Evolutionary conservation across 768 basidiomycete species (phyloP), one percentile per base, ranked within the genome.

Genomic region (Podaxis mareebaensis): DNA sequence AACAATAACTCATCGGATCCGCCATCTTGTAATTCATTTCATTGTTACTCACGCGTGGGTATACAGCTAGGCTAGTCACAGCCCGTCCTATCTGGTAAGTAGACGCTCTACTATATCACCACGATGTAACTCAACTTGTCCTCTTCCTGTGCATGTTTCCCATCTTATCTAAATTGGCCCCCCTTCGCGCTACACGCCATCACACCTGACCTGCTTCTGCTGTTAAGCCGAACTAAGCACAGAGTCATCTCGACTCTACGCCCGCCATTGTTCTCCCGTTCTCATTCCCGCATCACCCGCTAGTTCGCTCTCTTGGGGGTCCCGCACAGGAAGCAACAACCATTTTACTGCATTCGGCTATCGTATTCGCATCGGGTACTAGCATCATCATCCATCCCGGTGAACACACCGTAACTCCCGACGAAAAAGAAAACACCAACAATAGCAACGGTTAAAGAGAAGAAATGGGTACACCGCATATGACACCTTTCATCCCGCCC

Each of bases 401-500:
- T 11, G 10, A 8, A 8, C 48, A n/a, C 48, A 22, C 22, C 20
- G 4, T 11, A 20, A 22, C 10, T 28, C 20, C 42, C 42, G n/a
- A 15, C 42, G 15, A 44, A n/a, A 44, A 44, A 15, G 28, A 56
- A 49, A 49, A 59, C 20, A 38, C 44, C 11, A 24, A 26, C 33
- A 30, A 28, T 24, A 33, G 54, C 20, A 20, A 15, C 26, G 7
- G 12, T 33, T 26, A 36, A 33, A 22, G 26, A 48, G 7, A 36
- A 30, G 36, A 40, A 46, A 24, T 8, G 13, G 17, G 3, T 13
- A 40, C 53, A 63, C 59, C 20, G 15, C 58, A 57, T 10, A 48
- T 17, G 5, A 64, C 64, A 17, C 67, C 67, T 20, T 67, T 67
- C 51, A 67, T 67, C 13, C 67, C 67, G 17, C 67, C 67, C 12